These are phyloP conservation scores for Adansonia grandidieri DNA, from an alignment of 441 rosid species.

Conservation along the genomic window DNA sequence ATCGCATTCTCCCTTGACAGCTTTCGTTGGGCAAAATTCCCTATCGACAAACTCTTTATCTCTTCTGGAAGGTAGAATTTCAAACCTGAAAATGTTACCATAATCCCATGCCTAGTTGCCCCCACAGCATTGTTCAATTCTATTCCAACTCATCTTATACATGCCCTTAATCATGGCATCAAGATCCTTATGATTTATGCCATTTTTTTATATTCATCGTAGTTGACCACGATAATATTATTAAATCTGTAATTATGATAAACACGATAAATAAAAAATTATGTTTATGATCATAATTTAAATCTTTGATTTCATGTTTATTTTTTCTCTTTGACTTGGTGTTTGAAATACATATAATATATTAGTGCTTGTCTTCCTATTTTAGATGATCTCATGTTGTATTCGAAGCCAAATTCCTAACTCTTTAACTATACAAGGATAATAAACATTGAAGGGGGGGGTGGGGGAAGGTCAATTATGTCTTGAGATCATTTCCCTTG, in stretches of 20 bases:
- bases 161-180: no score
- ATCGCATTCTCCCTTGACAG: neutral
- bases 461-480: slow-evolving; percentile 1
- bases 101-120: neutral
- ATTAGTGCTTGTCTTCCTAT: neutral
- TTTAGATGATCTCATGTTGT: neutral
- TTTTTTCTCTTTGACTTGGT: neutral
- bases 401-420: neutral
- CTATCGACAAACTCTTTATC: neutral
- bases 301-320: no score
- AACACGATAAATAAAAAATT: no score
- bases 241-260: no score
- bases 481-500: neutral
- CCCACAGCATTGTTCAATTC: neutral
- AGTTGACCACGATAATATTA: no score
- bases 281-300: no score
- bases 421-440: slow-evolving; percentile 18
- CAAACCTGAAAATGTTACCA: neutral
- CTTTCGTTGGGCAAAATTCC: neutral
- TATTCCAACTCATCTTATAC: neutral
- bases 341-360: neutral
- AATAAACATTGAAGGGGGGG: neutral
- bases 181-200: no score
- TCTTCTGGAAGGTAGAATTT: neutral
- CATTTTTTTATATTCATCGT: no score